Evolutionary conservation across 2,329 filamentous ascomycete genomes (phyloP), one percentile per base, ranked within the genome.

Genomic region (Orbilia oligospora): DNA sequence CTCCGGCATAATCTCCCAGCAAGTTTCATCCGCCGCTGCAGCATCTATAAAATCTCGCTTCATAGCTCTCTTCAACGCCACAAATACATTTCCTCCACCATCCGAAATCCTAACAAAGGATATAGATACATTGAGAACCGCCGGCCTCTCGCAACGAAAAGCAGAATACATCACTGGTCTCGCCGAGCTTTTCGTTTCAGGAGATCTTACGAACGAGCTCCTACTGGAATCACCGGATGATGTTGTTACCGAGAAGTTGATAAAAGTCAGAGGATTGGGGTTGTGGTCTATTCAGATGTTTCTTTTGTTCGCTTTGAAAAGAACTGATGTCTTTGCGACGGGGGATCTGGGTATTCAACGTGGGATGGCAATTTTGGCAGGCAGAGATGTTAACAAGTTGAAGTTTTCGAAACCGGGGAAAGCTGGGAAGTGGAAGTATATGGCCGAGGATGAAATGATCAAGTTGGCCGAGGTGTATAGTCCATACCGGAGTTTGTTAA

Each of bases 211-310:
- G 53, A 91, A 93, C 10, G 85, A 88, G 80, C 90, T 96, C 87
- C 88, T 98, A 20, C 89, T 92, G 66, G 89, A 90, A 41, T 93
- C 93, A 0, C 89, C 90, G 4, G 96, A 99, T 83, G 94, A 97
- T 64, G 92, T 97, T 81, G 88, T 99, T 6, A 87, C 97, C 80
- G 89, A 92, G 84, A 91, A 89, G 83, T 87, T 99, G 58, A 93
- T 92, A 58, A 92, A 94, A 0, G 94, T 99, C 4, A 88, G 95
- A 9, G 96, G 96, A 0, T 85, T 98, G 63, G 96, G 96, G 0
- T 88, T 88, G 68, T 98, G 96, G 96, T 94, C 91, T 58, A 94
- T 97, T 14, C 94, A 97, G 86, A 98, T 99, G 96, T 99, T 99
- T 87, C 93, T 94, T 63, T 93, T 92, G 84, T 98, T 99, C 85